Conservation (phyloP, 2,329 filamentous ascomycete genomes). For the Venturia carpophila region DNA sequence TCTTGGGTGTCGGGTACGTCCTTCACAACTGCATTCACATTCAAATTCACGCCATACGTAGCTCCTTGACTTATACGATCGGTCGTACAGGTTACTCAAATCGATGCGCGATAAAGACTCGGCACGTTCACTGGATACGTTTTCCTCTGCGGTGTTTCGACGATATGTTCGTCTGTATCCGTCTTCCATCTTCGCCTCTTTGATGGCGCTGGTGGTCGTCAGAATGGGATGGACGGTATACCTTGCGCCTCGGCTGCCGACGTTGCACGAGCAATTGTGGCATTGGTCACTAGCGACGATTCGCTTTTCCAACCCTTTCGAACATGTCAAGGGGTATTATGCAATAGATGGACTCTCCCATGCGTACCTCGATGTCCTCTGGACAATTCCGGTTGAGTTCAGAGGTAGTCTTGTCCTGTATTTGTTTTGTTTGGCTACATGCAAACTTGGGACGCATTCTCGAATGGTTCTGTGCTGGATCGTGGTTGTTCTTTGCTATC, state of each 20-base stretch:
- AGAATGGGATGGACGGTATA: neutral
- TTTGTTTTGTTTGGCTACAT: conserved; percentile 25
- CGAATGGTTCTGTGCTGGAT: neutral
- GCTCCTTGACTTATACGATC: neutral
- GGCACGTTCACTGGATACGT: neutral
- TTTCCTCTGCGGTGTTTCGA: neutral
- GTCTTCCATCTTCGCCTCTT: neutral
- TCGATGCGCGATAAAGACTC: neutral
- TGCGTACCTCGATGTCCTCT: conserved; percentile 30
- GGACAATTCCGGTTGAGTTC: conserved; percentile 57
- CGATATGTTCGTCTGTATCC: neutral
- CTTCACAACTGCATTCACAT: neutral
- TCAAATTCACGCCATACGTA: neutral
- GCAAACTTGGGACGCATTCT: neutral
- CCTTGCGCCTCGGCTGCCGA: neutral
- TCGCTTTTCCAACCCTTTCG: neutral
- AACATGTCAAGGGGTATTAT: neutral
- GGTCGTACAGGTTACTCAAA: neutral
- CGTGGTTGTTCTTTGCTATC: neutral
- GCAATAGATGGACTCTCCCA: neutral
- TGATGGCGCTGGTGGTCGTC: neutral
- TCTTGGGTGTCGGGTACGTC: conserved; percentile 23
- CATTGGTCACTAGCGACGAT: neutral
- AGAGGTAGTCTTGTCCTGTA: conserved; percentile 52
- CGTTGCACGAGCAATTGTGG: neutral